Evolutionary conservation across 768 basidiomycete genomes (phyloP).

Genomic region (Hysterangium stoloniferum): DNA sequence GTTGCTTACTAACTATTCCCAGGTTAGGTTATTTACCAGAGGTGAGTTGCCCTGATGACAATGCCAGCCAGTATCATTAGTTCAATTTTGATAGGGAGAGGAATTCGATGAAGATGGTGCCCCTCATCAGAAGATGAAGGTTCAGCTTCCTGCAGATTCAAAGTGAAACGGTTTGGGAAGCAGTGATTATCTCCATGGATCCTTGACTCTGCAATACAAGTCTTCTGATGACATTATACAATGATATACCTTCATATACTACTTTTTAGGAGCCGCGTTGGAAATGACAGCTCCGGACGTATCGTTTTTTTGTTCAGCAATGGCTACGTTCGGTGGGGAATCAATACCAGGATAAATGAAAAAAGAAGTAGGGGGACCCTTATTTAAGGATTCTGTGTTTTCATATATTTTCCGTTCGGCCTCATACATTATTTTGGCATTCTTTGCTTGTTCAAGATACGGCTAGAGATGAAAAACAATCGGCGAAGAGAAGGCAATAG

Average conservation of each 20-base stretch:
- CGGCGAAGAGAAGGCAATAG: slow-evolving; percentile 15
- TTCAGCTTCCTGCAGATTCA: slow-evolving; percentile 23
- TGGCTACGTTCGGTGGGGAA: too few relatives aligned
- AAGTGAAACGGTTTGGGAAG: too few relatives aligned
- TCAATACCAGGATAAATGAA: background rate
- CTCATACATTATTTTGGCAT: slow-evolving; percentile 93
- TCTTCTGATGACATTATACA: too few relatives aligned
- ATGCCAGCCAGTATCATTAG: slow-evolving; percentile 13
- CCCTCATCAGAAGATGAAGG: slow-evolving; percentile 80
- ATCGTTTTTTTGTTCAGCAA: background rate
- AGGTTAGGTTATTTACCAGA: slow-evolving; percentile 32
- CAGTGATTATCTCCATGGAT: too few relatives aligned
- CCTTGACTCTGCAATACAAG: too few relatives aligned
- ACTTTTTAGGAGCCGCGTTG: background rate
- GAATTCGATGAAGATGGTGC: slow-evolving; percentile 79
- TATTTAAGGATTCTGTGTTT: background rate
- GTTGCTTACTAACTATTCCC: slow-evolving; percentile 14
- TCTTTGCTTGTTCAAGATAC: slow-evolving; percentile 87
- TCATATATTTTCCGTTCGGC: slow-evolving; percentile 69
- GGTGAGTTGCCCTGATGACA: slow-evolving; percentile 33
- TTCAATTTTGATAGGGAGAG: slow-evolving; percentile 41
- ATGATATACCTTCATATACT: background rate
- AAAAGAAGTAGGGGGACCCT: background rate
- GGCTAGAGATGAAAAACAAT: slow-evolving; percentile 44
- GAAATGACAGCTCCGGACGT: background rate